phyloP scores from a whole-genome alignment of 768 basidiomycete species.

The Hygrocybe punicea region DNA sequence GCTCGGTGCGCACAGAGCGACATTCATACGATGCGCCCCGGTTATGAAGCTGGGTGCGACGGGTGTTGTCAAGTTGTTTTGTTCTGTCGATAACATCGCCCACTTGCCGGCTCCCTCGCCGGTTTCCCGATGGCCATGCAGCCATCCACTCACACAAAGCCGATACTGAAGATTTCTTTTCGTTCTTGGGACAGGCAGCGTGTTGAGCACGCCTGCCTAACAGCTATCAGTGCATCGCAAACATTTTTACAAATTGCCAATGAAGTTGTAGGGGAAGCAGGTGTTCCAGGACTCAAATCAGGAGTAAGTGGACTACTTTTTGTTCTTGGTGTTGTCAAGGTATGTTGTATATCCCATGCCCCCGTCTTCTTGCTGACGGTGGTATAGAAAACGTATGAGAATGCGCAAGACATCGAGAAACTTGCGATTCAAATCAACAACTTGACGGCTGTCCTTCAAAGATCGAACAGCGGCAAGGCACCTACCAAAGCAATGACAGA shows the following conservation, averaged over 20 bases:
- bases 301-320: slow-evolving; percentile 1
- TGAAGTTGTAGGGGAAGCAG: not conserved
- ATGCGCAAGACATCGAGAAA: slow-evolving; percentile 6
- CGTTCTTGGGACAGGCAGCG: not conserved
- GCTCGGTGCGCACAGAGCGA: too few species aligned
- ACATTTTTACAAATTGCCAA: not conserved
- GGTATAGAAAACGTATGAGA: slow-evolving; percentile 5
- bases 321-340: slow-evolving; percentile 3
- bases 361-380: not conserved
- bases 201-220: not conserved
- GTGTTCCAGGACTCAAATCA: slow-evolving; percentile 1
- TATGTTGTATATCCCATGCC: not conserved
- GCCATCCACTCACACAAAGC: not conserved
- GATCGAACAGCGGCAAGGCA: not conserved
- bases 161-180: not conserved
- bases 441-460: not conserved
- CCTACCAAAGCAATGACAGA: not conserved
- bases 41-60: too few species aligned
- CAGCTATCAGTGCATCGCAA: not conserved
- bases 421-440: not conserved
- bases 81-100: too few species aligned
- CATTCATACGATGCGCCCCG: too few species aligned
- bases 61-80: too few species aligned
- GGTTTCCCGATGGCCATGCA: too few species aligned
- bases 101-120: too few species aligned